phyloP scores from a whole-genome alignment of 2,329 filamentous ascomycete genomes.

The Penicillium digitatum region DNA sequence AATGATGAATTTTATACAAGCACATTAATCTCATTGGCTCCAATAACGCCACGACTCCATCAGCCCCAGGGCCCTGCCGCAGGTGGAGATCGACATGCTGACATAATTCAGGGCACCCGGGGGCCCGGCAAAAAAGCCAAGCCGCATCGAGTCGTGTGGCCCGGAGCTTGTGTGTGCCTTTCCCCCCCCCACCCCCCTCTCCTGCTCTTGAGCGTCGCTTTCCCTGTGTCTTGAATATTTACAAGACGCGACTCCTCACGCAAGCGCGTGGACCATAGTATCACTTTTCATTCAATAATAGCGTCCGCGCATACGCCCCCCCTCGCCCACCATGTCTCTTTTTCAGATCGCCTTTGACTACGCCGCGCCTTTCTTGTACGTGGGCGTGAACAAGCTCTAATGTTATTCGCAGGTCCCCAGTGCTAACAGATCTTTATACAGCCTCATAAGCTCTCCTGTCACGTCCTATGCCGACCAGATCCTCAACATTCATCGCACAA shows the following conservation, averaged over 20 bases:
- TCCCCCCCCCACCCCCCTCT: too few species aligned
- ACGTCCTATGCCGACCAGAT: conserved; percentile 66
- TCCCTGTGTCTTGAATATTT: background rate
- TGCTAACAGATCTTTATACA: conserved; percentile 25
- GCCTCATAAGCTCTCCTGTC: conserved; percentile 59
- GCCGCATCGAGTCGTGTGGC: conserved; percentile 2
- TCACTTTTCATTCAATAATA: background rate
- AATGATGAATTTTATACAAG: background rate
- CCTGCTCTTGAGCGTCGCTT: background rate
- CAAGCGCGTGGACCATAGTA: background rate
- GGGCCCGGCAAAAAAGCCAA: background rate
- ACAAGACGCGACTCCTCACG: background rate
- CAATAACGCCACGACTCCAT: background rate
- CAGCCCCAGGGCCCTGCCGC: background rate
- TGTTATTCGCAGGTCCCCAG: background rate
- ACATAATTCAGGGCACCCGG: conserved; percentile 2
- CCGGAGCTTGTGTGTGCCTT: background rate
- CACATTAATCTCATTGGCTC: background rate
- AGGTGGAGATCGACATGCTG: conserved; percentile 5
- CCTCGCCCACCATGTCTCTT: conserved; percentile 34
- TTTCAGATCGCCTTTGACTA: conserved; percentile 43
- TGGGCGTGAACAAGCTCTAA: background rate
- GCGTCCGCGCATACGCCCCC: conserved; percentile 4
- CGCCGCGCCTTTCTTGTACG: conserved; percentile 49
- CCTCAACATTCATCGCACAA: conserved; percentile 58